These are phyloP conservation scores for Nannizziopsis arthrosporioides DNA, from an alignment of 2,329 filamentous ascomycete genomes.

Conservation along the genomic window DNA sequence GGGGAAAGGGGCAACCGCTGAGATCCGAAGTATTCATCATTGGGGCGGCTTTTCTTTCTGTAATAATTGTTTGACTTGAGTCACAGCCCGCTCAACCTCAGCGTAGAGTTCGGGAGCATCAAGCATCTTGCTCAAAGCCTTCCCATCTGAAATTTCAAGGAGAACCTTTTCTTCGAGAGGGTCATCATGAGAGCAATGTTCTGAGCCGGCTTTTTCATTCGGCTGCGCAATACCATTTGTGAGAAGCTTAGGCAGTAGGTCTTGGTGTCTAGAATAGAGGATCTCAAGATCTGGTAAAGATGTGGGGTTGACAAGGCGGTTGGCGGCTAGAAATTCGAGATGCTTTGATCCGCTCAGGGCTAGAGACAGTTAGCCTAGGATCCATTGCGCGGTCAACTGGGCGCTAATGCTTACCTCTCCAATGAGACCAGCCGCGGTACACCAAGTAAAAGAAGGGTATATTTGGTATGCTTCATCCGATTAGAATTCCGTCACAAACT, in stretches of 20 bases:
- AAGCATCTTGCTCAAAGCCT: slow-evolving; percentile 49
- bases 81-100: slow-evolving; percentile 64
- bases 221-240: slow-evolving; percentile 16
- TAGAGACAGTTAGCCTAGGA: slow-evolving; percentile 16
- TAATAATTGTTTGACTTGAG: slow-evolving; percentile 49
- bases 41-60: slow-evolving; percentile 15
- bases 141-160: slow-evolving; percentile 39
- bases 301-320: slow-evolving; percentile 54
- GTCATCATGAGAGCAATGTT: slow-evolving; percentile 12
- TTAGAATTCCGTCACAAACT: no score
- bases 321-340: slow-evolving; percentile 65
- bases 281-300: slow-evolving; percentile 61
- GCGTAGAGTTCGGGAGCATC: slow-evolving; percentile 58
- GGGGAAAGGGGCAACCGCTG: no score
- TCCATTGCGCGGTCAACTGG: slow-evolving; percentile 13
- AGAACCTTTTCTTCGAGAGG: slow-evolving; percentile 37
- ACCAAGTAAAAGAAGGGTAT: slow-evolving; percentile 92
- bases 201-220: slow-evolving; percentile 23
- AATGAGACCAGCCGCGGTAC: slow-evolving; percentile 84
- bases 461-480: slow-evolving; percentile 60
- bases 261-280: slow-evolving; percentile 50
- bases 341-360: slow-evolving; percentile 76
- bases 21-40: not conserved
- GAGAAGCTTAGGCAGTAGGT: slow-evolving; percentile 8
- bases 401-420: slow-evolving; percentile 43